Evolutionary conservation across 768 basidiomycete genomes (phyloP), one percentile per base, ranked within the genome.

Genomic region (Holtermanniella nyarrowii): DNA sequence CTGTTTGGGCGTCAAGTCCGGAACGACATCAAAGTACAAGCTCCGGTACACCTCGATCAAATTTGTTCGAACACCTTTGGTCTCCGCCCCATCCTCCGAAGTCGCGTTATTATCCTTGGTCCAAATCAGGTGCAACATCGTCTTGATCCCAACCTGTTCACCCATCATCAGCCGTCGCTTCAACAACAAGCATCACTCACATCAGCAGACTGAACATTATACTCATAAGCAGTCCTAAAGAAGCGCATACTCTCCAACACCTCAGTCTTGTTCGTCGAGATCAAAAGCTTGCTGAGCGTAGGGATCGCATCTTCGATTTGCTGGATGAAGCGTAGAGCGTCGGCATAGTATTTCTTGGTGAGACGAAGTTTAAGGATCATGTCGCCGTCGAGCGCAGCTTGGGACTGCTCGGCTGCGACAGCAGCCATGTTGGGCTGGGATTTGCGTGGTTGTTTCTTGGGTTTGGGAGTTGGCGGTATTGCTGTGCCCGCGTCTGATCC

Each of bases 81-180:
- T 71, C 67, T 91, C 88, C 57, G 78, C 79, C 21, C 79, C 81
- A 45, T 83, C 82, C 58, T 82, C 81, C n/a, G 80, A 80, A n/a
- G 85, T 80, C 21, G 80, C 77, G 46, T 74, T 84, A 63, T 88
- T 88, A 64, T 99, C 93, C 68, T 97, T 97, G 23, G 80, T 79
- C 95, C 95, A 97, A 60, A 99, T 87, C 22, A 99, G 76, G 69
- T 97, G 95, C 13, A 99, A 69, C 93, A 97, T 96, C 63, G 83
- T 88, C 75, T 86, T 89, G 65, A 99, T 83, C 0, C 95, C 95
- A 13, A 74, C 72, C 88, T 93, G 58, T 13, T n/a, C 2, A 10
- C 5, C 43, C 31, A 16, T 16, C 16, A 16, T 37, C 31, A 37
- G 31, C 31, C 31, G 10, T 37, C 31, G 31, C 31, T 7, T 37